A percentile compares a stretch with the other conserved stretches of the same genome.
phyloP scores from a whole-genome alignment of 2,329 filamentous ascomycete genomes.

The Trichoderma semiorbis region DNA sequence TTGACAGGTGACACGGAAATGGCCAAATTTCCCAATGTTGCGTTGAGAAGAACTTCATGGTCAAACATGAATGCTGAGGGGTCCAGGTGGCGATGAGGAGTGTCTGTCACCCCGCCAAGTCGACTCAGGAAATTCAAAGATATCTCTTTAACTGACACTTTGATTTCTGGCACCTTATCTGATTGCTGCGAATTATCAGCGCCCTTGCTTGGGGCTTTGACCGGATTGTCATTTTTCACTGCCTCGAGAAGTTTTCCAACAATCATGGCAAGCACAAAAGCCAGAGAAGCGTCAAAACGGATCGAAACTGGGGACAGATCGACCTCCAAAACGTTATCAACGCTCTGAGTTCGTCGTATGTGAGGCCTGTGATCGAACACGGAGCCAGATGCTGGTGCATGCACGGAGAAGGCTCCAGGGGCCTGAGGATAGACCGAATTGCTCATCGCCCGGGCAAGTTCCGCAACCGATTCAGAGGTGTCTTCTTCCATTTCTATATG shows the following conservation, averaged over 20 bases:
- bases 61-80: constrained; percentile 39
- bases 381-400: constrained; percentile 25
- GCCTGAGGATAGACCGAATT: constrained; percentile 48
- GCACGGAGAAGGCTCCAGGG: constrained; percentile 60
- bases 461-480: constrained; percentile 27
- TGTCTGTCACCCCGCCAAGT: constrained; percentile 50
- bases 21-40: constrained; percentile 45
- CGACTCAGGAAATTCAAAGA: constrained; percentile 55
- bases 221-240: constrained; percentile 31
- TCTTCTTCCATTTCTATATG: constrained; percentile 38
- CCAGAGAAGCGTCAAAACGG: constrained; percentile 55
- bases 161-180: constrained; percentile 37
- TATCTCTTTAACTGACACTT: constrained; percentile 46
- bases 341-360: not conserved
- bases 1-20: constrained; percentile 28
- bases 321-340: constrained; percentile 43
- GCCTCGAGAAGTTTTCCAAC: constrained; percentile 47
- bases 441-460: constrained; percentile 32
- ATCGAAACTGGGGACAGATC: constrained; percentile 50
- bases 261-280: constrained; percentile 52
- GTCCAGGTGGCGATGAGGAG: constrained; percentile 44
- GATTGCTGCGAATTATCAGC: constrained; percentile 18
- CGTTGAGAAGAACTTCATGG: constrained; percentile 51
- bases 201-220: constrained; percentile 12
- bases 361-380: not conserved